phyloP scores from a whole-genome alignment of 2,329 filamentous ascomycete species.

The Zelopaecilomyces penicillatus region DNA sequence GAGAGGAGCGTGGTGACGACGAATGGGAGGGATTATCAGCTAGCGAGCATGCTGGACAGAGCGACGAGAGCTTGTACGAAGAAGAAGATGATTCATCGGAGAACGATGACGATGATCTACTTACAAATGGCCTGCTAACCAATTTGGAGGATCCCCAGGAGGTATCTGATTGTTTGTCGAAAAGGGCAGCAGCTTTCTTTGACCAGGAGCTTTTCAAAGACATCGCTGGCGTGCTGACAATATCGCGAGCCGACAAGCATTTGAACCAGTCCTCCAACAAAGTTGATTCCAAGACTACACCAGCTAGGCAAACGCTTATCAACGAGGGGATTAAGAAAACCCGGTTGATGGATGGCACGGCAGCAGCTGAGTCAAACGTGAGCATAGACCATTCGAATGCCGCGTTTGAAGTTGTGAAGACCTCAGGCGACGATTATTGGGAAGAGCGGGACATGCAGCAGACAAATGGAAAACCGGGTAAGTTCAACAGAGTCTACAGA shows the following conservation, averaged over 20 bases:
- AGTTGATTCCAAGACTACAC: too few species aligned
- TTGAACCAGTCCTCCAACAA: too few species aligned
- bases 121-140: conserved; percentile 23
- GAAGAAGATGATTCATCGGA: conserved; percentile 35
- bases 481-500: conserved; percentile 11
- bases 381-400: conserved; percentile 33
- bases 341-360: too few species aligned
- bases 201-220: conserved; percentile 90
- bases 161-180: conserved; percentile 55
- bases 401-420: conserved; percentile 56
- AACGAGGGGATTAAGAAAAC: too few species aligned
- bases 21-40: conserved; percentile 88
- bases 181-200: conserved; percentile 81
- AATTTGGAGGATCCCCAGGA: conserved; percentile 34
- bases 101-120: conserved; percentile 22
- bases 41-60: conserved; percentile 47
- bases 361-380: conserved; percentile 16
- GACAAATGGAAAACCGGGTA: conserved; percentile 55
- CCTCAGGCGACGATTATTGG: conserved; percentile 50
- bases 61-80: conserved; percentile 50
- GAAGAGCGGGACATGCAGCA: conserved; percentile 55
- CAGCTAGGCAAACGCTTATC: too few species aligned
- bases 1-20: conserved; percentile 71
- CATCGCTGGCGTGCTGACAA: conserved; percentile 58
- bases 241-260: too few species aligned